Evolutionary conservation across 2,329 filamentous ascomycete species (phyloP).

Genomic region (Ceratocystis cubensis): DNA sequence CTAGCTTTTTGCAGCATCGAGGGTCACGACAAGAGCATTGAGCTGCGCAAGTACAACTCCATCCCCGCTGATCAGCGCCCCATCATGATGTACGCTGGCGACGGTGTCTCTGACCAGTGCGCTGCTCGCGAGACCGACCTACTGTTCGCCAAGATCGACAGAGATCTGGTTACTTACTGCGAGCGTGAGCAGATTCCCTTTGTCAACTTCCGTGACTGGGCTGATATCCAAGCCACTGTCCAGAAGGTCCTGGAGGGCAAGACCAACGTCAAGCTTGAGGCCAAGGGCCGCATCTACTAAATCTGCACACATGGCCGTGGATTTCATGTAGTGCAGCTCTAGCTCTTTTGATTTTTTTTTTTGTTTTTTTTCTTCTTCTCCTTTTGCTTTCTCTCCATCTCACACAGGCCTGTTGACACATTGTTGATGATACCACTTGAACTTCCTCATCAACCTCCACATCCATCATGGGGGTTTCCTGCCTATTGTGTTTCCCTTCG

Average conservation of each 20-base stretch:
- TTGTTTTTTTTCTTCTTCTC: not conserved
- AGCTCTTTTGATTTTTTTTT: not conserved
- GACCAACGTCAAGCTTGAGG: slow-evolving; percentile 56
- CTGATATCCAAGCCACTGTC: slow-evolving; percentile 60
- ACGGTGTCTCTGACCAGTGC: slow-evolving; percentile 84
- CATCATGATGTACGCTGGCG: slow-evolving; percentile 84
- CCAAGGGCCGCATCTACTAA: slow-evolving; percentile 33
- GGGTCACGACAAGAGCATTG: slow-evolving; percentile 93
- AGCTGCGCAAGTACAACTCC: slow-evolving; percentile 74
- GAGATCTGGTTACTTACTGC: slow-evolving; percentile 79
- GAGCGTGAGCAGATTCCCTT: slow-evolving; percentile 75
- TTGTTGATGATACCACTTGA: slow-evolving; percentile 14
- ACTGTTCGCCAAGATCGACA: slow-evolving; percentile 75
- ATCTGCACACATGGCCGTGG: not conserved
- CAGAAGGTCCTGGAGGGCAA: slow-evolving; percentile 66
- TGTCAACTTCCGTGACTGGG: slow-evolving; percentile 76
- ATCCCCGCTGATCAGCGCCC: slow-evolving; percentile 57
- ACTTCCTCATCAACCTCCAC: not conserved
- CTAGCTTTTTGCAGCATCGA: slow-evolving; percentile 45
- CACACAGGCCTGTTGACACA: slow-evolving; percentile 2
- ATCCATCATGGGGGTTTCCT: not conserved
- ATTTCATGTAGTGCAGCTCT: slow-evolving; percentile 1
- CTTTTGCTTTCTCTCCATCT: not conserved
- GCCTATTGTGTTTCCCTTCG: not conserved
- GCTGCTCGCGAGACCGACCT: slow-evolving; percentile 87